Conservation (phyloP, 805 yeast species). For the Brettanomyces custersianus region DNA sequence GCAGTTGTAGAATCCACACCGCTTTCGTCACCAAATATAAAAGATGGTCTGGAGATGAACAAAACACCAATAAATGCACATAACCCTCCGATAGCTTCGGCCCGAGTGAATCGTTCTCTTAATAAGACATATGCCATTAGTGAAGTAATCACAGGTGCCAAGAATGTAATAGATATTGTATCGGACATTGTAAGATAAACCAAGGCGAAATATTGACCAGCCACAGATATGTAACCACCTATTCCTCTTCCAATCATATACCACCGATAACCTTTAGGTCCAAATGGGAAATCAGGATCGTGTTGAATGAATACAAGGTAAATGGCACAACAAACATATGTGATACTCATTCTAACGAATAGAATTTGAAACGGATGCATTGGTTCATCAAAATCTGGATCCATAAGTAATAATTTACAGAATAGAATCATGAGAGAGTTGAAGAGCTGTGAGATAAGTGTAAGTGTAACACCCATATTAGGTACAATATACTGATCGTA, state of each 20-base stretch:
- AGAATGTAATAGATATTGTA: slow-evolving; percentile 70
- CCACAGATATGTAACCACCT: slow-evolving; percentile 74
- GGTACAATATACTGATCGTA: slow-evolving; percentile 15
- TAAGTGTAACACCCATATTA: slow-evolving; percentile 49
- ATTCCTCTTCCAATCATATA: slow-evolving; percentile 52
- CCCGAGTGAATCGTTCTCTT: slow-evolving; percentile 53
- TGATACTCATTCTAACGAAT: slow-evolving; percentile 67
- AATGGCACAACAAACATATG: slow-evolving; percentile 46
- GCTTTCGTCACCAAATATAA: slow-evolving; percentile 41
- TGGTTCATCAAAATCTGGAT: slow-evolving; percentile 46
- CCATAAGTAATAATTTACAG: slow-evolving; percentile 67
- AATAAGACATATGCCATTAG: slow-evolving; percentile 60
- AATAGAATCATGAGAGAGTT: slow-evolving; percentile 70
- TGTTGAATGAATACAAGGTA: slow-evolving; percentile 38
- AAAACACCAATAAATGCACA: slow-evolving; percentile 69
- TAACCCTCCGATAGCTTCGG: slow-evolving; percentile 63
- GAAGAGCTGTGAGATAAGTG: slow-evolving; percentile 59
- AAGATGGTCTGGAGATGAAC: slow-evolving; percentile 73
- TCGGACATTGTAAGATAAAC: slow-evolving; percentile 71
- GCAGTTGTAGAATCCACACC: slow-evolving; percentile 2
- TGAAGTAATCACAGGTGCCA: slow-evolving; percentile 71
- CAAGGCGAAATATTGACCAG: slow-evolving; percentile 67
- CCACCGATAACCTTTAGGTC: slow-evolving; percentile 49
- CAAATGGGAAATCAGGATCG: slow-evolving; percentile 58
- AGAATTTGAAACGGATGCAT: slow-evolving; percentile 75